Evolutionary conservation across 2,329 filamentous ascomycete genomes (phyloP), one percentile per base, ranked within the genome.

Genomic region (Ophiostoma novo-ulmi): DNA sequence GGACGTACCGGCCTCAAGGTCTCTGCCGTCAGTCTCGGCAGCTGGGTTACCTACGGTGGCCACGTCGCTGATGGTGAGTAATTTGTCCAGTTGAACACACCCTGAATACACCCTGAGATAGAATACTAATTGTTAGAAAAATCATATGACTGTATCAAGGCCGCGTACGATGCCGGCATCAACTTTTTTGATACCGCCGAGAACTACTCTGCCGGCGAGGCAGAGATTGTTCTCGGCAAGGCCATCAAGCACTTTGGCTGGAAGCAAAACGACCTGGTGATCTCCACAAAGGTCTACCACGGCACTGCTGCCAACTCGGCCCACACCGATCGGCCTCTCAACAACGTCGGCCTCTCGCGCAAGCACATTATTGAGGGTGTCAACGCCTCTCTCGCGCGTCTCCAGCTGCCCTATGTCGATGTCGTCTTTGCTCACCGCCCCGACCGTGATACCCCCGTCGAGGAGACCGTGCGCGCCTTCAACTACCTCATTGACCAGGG

Each of bases 31-130:
- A 89, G 88, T 1, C 82, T 93, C 2, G 91, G 88, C 71, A 87
- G 88, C 74, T 89, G 88, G 89, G 82, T 93, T 69, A 93, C 91
- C 0, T 92, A 91, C 74, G 91, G 91, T 70, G 90, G 89, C 22
- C 88, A 91, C 75, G 88, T 92, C 39, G 87, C 89, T 70, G 85
- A 88, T 77, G 87, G 88, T 88, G 80, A 74, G 81, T 61, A 31
- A 8, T 20, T 31, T n/a, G 1, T 44, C 4, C 8, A 11, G 10
- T 20, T 3, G 1, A 5, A 22, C 11, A 14, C 1, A 2, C 44
- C 3, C 2, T 3, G 1, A 5, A 22, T 4, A 14, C 1, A 2
- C 44, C 3, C 2, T 4, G 31, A 52, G 5, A 17, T 13, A 14
- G 2, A 20, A 22, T 35, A 13, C 41, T 31, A 39, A 44, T 48